phyloP scores from a whole-genome alignment of 2,329 filamentous ascomycete genomes.

The Clonostachys sp. region DNA sequence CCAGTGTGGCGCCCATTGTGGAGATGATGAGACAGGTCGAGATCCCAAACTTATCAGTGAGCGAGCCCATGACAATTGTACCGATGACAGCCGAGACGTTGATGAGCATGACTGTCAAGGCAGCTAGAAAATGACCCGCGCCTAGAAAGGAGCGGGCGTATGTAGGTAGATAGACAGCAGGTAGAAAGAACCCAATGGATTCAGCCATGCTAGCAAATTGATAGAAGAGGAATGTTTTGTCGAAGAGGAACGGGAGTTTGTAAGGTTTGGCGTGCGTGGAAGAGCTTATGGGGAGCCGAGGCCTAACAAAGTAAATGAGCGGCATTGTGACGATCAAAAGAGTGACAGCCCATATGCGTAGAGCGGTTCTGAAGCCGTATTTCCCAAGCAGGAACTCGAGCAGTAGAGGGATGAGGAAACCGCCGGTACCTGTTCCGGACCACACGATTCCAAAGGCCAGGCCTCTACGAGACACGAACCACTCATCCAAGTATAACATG shows the following conservation, averaged over 20 bases:
- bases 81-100: not conserved
- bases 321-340: slow-evolving; percentile 47
- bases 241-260: slow-evolving; percentile 14
- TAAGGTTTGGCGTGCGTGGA: too few species aligned
- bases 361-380: slow-evolving; percentile 34
- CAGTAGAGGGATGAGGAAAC: slow-evolving; percentile 39
- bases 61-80: not conserved
- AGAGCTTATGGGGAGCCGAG: too few species aligned
- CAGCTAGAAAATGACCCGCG: not conserved
- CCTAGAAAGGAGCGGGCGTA: not conserved
- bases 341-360: too few species aligned
- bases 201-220: not conserved
- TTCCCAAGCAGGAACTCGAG: slow-evolving; percentile 43
- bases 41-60: not conserved
- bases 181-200: not conserved
- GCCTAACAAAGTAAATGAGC: slow-evolving; percentile 23
- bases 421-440: slow-evolving; percentile 46
- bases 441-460: slow-evolving; percentile 62
- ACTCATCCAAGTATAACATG: slow-evolving; percentile 56
- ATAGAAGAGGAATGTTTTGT: not conserved
- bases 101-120: not conserved
- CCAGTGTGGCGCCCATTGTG: not conserved
- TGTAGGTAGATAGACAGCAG: not conserved
- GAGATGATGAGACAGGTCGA: not conserved
- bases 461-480: slow-evolving; percentile 54